These are phyloP conservation scores for Zymoseptoria pseudotritici DNA, from an alignment of 2,329 filamentous ascomycete species.

Conservation along the genomic window DNA sequence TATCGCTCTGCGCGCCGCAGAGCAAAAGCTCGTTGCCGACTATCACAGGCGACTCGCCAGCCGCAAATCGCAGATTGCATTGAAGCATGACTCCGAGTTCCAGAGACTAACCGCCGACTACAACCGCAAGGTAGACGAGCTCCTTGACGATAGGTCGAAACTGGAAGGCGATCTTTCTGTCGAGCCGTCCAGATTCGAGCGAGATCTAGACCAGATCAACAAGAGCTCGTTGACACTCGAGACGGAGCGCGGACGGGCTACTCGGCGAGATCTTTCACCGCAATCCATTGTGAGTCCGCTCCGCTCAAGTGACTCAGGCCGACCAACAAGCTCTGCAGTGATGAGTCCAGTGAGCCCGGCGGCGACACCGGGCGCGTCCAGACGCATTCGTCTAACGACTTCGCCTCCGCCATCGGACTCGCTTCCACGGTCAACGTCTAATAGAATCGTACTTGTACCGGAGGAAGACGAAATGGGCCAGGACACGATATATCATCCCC, in stretches of 20 bases:
- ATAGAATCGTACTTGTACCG: slow-evolving; percentile 4
- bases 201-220: slow-evolving; percentile 23
- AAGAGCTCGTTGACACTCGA: slow-evolving; percentile 20
- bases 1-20: slow-evolving; percentile 23
- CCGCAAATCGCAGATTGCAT: slow-evolving; percentile 30
- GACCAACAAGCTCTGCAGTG: background rate
- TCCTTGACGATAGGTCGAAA: slow-evolving; percentile 23
- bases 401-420: slow-evolving; percentile 20
- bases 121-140: slow-evolving; percentile 25
- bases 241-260: slow-evolving; percentile 17
- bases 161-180: slow-evolving; percentile 28
- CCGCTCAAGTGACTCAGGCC: background rate
- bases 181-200: slow-evolving; percentile 28
- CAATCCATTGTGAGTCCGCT: background rate
- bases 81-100: slow-evolving; percentile 30
- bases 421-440: slow-evolving; percentile 17
- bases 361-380: background rate
- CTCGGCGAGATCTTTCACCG: background rate
- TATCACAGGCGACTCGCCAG: slow-evolving; percentile 28
- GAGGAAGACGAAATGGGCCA: slow-evolving; percentile 1
- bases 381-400: slow-evolving; percentile 12
- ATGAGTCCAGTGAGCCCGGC: background rate
- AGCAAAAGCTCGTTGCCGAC: slow-evolving; percentile 28
- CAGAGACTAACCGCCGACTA: slow-evolving; percentile 29
- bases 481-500: slow-evolving; percentile 18